Percentiles rank a stretch among this genome's conserved stretches.
Evolutionary conservation across 495 filamentous ascomycete species (phyloP).

Genomic region (Talaromyces liani): DNA sequence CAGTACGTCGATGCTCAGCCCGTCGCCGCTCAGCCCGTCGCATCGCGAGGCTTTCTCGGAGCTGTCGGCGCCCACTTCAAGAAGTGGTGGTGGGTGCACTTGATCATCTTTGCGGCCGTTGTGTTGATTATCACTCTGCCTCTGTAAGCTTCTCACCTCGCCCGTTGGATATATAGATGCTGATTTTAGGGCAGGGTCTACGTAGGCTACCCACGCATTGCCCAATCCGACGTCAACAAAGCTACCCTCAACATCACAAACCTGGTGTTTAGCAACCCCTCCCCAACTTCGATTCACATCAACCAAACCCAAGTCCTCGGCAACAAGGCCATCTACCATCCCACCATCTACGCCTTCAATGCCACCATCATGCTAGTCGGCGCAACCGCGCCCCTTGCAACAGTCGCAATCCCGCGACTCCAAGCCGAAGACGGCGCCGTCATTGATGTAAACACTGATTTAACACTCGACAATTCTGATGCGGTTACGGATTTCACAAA

Average conservation of each 20-base stretch:
- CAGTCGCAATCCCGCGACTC: slow-evolving; percentile 45
- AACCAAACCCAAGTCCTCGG: slow-evolving; percentile 41
- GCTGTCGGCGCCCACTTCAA: slow-evolving; percentile 39
- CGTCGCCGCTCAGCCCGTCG: background rate
- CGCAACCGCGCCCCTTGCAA: slow-evolving; percentile 47
- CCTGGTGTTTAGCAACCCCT: slow-evolving; percentile 52
- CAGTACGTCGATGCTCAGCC: background rate
- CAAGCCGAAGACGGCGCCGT: slow-evolving; percentile 48
- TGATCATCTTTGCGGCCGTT: slow-evolving; percentile 49
- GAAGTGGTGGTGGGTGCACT: slow-evolving; percentile 67
- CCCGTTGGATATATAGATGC: background rate
- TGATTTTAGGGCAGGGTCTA: slow-evolving; percentile 44
- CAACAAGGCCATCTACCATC: slow-evolving; percentile 41
- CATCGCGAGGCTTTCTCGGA: slow-evolving; percentile 24
- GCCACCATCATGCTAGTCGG: slow-evolving; percentile 47
- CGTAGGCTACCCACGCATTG: slow-evolving; percentile 65
- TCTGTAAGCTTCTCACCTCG: slow-evolving; percentile 38
- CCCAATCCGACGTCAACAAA: slow-evolving; percentile 58
- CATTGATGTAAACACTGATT: slow-evolving; percentile 44
- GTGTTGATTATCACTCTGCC: slow-evolving; percentile 55
- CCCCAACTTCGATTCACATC: slow-evolving; percentile 49
- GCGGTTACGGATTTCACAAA: slow-evolving; percentile 53
- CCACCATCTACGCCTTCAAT: slow-evolving; percentile 48
- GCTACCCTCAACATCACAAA: slow-evolving; percentile 53
- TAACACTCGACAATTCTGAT: slow-evolving; percentile 41